Percentiles rank a stretch among this genome's conserved stretches.
These are phyloP conservation scores for Alisma plantagoaquatica DNA, from an alignment of 106 monocot genomes.

Conservation along the genomic window DNA sequence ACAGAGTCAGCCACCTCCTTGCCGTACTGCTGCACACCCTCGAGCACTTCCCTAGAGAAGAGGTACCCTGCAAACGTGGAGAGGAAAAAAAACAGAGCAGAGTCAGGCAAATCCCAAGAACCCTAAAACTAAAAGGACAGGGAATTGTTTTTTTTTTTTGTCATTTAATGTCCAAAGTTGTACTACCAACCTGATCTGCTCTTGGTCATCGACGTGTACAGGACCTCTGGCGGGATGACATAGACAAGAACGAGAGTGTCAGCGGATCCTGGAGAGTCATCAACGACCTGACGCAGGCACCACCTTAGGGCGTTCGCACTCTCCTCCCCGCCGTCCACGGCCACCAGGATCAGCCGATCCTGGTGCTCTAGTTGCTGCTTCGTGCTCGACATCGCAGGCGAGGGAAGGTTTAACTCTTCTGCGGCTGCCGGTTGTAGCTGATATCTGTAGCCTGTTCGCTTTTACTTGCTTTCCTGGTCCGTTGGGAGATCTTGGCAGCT, in stretches of 20 bases:
- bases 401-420: not conserved
- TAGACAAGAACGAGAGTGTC: slow-evolving; percentile 39
- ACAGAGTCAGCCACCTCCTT: slow-evolving; percentile 20
- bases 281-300: slow-evolving; percentile 41
- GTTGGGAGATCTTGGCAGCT: slow-evolving; percentile 1
- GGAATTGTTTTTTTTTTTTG: not conserved
- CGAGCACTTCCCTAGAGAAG: slow-evolving; percentile 30
- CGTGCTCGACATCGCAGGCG: not conserved
- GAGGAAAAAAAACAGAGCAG: too few species aligned
- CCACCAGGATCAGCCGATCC: slow-evolving; percentile 43
- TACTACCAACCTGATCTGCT: slow-evolving; percentile 13
- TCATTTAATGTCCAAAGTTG: not conserved
- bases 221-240: slow-evolving; percentile 12
- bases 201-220: slow-evolving; percentile 29
- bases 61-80: slow-evolving; percentile 25
- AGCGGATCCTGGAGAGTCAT: not conserved
- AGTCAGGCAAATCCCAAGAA: too few species aligned
- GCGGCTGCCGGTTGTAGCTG: too few species aligned
- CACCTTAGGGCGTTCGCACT: slow-evolving; percentile 48
- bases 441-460: too few species aligned
- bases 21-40: slow-evolving; percentile 24
- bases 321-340: slow-evolving; percentile 71
- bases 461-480: not conserved
- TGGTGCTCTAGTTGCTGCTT: not conserved
- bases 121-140: not conserved